Evolutionary conservation across 169 alveolate species (phyloP).

Genomic region (Plasmodium berghei): DNA sequence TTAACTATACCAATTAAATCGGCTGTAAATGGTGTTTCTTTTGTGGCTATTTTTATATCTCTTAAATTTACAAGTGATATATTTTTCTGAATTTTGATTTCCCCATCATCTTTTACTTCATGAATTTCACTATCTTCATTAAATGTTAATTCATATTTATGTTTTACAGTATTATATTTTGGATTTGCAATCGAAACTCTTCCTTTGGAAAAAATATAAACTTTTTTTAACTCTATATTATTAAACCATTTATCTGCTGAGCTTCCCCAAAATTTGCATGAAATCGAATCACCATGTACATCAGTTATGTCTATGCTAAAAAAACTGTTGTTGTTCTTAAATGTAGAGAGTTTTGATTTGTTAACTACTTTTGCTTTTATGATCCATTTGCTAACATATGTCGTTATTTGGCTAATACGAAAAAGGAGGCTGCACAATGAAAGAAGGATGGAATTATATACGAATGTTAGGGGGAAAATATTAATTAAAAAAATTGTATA

Average conservation of each 20-base stretch:
- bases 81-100: slow-evolving; percentile 79
- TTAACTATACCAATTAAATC: slow-evolving; percentile 83
- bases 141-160: slow-evolving; percentile 82
- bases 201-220: slow-evolving; percentile 83
- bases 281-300: slow-evolving; percentile 83
- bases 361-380: slow-evolving; percentile 83
- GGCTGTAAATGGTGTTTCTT: slow-evolving; percentile 79
- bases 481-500: background rate
- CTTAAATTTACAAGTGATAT: slow-evolving; percentile 76
- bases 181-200: slow-evolving; percentile 81
- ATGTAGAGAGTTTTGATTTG: slow-evolving; percentile 79
- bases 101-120: slow-evolving; percentile 82
- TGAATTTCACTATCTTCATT: slow-evolving; percentile 80
- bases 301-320: slow-evolving; percentile 81
- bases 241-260: slow-evolving; percentile 85
- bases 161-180: slow-evolving; percentile 81
- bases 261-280: slow-evolving; percentile 85
- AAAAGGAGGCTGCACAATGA: slow-evolving; percentile 46
- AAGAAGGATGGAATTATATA: background rate
- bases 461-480: background rate
- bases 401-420: slow-evolving; percentile 83
- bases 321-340: slow-evolving; percentile 80
- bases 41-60: slow-evolving; percentile 82
- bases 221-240: slow-evolving; percentile 79
- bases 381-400: slow-evolving; percentile 84